Conservation (phyloP, 1,284 basidiomycete genomes). For the Ceratobasidium sp. region DNA sequence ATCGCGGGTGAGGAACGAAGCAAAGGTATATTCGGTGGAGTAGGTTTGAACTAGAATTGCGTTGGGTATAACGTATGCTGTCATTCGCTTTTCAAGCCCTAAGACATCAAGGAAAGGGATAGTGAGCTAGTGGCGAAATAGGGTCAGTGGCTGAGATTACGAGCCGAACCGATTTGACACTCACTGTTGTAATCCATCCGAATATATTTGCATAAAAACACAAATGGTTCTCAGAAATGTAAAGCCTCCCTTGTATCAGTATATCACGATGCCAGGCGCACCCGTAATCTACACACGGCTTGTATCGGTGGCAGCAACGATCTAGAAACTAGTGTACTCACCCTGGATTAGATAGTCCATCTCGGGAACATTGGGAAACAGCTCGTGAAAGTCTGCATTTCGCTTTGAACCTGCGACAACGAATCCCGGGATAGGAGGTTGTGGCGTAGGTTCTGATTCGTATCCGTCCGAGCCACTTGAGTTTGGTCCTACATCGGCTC, state of each 20-base stretch:
- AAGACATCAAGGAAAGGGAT: conserved; percentile 93
- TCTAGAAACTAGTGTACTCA: conserved; percentile 55
- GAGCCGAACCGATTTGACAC: conserved; percentile 24
- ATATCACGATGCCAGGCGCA: conserved; percentile 97
- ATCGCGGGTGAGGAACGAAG: conserved; percentile 95
- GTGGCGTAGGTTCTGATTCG: conserved; percentile 53
- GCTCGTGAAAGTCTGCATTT: conserved; percentile 93
- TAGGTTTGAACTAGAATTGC: conserved; percentile 91
- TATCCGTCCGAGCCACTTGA: conserved; percentile 46
- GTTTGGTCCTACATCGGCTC: background rate
- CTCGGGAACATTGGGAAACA: conserved; percentile 91
- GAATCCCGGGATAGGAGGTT: conserved; percentile 82
- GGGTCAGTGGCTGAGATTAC: background rate
- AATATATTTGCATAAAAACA: conserved; percentile 99
- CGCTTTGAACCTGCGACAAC: conserved; percentile 95
- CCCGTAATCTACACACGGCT: conserved; percentile 80
- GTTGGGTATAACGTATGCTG: conserved; percentile 97
- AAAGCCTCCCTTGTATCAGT: conserved; percentile 92
- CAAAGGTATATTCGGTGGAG: conserved; percentile 88
- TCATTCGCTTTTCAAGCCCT: conserved; percentile 96
- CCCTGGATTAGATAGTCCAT: conserved; percentile 99
- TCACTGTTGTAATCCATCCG: conserved; percentile 95
- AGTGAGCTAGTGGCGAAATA: conserved; percentile 68
- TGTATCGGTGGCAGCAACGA: background rate
- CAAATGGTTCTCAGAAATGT: conserved; percentile 97